Base-by-base conservation (phyloP, 495 filamentous ascomycete species). In the Penicillium lagena region DNA sequence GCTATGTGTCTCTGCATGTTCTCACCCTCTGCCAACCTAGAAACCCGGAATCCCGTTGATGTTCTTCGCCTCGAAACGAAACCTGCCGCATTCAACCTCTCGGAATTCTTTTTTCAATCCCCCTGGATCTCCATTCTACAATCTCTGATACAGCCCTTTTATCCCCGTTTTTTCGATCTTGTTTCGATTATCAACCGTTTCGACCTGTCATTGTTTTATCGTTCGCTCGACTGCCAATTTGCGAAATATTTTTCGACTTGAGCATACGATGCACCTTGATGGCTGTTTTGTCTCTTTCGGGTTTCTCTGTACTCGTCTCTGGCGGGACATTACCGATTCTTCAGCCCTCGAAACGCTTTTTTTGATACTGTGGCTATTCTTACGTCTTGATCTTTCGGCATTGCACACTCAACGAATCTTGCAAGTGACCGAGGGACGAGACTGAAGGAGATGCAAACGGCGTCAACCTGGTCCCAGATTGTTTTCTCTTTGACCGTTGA, bases 311-410 rank as follows among this genome's bases (percentile, higher is more conserved):
- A 49, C 57, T 51, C 47, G 45, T 39, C 38, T 34, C 27, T 28
- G 34, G 27, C 43, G 49, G 54, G 46, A 29, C 54, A 49, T 22
- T 22, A 33, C 57, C 54, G 57, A 60, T 48, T 17, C 42, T 30
- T 39, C 44, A 43, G 49, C 52, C 52, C 43, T 59, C 54, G 58
- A 62, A 68, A 62, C 64, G 59, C 52, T 46, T 47, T 22, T 22
- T 22, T 43, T 56, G 54, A 63, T 51, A 58, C 51, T 60, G 60
- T 63, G 67, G 67, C 64, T 65, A 68, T 67, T 58, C 34, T 56
- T 59, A 58, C 40, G 55, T 66, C 57, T 61, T 59, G 37, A 32
- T 43, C 40, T 40, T 54, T 46, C 53, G 54, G 54, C 60, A 27
- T 50, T 39, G 39, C 44, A 34, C 37, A 40, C 10, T 46, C 29